Conservation (phyloP, 176 grass and related monocot genomes). For the Oryza meyeriana region DNA sequence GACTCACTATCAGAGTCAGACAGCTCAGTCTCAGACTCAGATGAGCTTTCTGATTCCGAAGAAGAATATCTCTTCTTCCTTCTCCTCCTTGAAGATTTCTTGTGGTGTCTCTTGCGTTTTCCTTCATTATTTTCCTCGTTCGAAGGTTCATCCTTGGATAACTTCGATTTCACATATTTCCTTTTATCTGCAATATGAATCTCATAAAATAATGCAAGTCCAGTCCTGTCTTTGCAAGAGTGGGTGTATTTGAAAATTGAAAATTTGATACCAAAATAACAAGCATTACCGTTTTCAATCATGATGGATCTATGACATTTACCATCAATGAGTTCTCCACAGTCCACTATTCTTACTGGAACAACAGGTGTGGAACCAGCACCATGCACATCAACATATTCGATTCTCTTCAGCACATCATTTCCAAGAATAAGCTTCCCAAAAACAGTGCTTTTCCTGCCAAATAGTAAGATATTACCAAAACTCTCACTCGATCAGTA, state of each 20-base stretch:
- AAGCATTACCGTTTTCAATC: conserved; percentile 45
- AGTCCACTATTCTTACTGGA: conserved; percentile 78
- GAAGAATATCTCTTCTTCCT: conserved; percentile 75
- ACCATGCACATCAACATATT: conserved; percentile 68
- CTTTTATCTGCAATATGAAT: conserved; percentile 56
- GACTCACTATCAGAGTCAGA: conserved; percentile 80
- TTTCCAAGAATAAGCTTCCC: conserved; percentile 87
- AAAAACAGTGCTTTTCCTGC: conserved; percentile 94
- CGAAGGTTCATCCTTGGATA: conserved; percentile 49
- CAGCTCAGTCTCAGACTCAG: conserved; percentile 61
- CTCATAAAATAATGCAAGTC: conserved; percentile 8
- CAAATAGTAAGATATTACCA: conserved; percentile 24
- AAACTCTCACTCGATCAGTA: background rate
- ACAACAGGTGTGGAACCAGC: conserved; percentile 48
- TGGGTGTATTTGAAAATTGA: background rate
- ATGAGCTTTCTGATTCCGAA: conserved; percentile 83
- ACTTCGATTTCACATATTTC: conserved; percentile 60
- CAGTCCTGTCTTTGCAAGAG: conserved; percentile 8
- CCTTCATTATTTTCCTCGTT: conserved; percentile 60
- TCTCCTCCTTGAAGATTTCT: conserved; percentile 81
- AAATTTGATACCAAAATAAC: background rate
- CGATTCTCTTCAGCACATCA: conserved; percentile 79
- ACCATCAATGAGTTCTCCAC: conserved; percentile 62
- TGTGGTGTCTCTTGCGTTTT: conserved; percentile 44
- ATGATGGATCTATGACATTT: conserved; percentile 30